Conservation (phyloP, 495 filamentous ascomycete species). For the Cairneyella variabilis region DNA sequence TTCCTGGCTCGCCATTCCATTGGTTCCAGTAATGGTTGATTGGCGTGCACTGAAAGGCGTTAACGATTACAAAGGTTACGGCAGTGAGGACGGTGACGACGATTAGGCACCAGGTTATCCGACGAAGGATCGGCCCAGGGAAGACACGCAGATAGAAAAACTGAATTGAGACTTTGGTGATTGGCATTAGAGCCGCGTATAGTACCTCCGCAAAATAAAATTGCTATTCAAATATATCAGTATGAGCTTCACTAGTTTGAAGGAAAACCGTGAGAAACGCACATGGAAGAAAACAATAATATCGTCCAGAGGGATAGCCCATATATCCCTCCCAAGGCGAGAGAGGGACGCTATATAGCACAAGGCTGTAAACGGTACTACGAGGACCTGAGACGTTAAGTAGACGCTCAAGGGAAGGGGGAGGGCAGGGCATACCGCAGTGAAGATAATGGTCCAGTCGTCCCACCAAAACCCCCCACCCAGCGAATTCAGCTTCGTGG, state of each 20-base stretch:
- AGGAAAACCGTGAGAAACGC: background rate
- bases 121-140: background rate
- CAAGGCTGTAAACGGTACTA: conserved; percentile 2
- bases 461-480: conserved; percentile 8
- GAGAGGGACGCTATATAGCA: conserved; percentile 3
- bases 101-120: conserved; percentile 8
- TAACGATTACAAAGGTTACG: background rate
- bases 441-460: conserved; percentile 7
- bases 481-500: conserved; percentile 1
- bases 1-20: conserved; percentile 2
- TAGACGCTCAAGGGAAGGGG: background rate
- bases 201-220: conserved; percentile 6
- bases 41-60: conserved; percentile 7
- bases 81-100: background rate
- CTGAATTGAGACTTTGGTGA: conserved; percentile 5
- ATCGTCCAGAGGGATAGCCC: conserved; percentile 3
- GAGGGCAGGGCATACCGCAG: background rate
- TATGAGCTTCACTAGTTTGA: background rate
- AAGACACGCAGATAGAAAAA: conserved; percentile 5
- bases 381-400: conserved; percentile 2
- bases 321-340: conserved; percentile 5
- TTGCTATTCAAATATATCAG: conserved; percentile 3
- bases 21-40: conserved; percentile 4
- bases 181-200: background rate
- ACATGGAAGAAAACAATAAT: conserved; percentile 6